A percentile compares a stretch with the other conserved stretches of the same genome.
phyloP scores from a whole-genome alignment of 345 rosid genomes.

The Acer negundo region DNA sequence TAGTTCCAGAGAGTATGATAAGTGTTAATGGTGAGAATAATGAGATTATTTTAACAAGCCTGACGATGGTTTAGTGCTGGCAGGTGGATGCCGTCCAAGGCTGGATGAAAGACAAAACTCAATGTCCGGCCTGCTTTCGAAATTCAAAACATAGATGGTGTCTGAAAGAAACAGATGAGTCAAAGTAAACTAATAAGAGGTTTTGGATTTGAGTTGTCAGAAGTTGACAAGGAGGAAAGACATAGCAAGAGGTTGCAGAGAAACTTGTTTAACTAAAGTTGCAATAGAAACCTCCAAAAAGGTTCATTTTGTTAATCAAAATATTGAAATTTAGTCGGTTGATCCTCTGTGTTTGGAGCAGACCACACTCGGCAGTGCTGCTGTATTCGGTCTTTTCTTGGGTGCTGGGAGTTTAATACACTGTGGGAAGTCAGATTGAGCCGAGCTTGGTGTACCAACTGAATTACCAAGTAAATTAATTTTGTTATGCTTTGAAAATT shows the following conservation, averaged over 20 bases:
- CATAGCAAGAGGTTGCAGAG: slow-evolving; percentile 7
- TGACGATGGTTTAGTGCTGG: not conserved
- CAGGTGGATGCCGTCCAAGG: slow-evolving; percentile 11
- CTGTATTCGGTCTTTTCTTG: slow-evolving; percentile 90
- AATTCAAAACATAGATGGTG: not conserved
- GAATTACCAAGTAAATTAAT: slow-evolving; percentile 1
- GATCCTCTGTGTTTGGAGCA: slow-evolving; percentile 50
- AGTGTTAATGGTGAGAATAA: not conserved
- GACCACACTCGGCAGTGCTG: slow-evolving; percentile 87
- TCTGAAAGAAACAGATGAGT: not conserved
- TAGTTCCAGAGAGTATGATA: no score
- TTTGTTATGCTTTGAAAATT: not conserved
- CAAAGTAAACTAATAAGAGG: not conserved
- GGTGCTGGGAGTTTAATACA: slow-evolving; percentile 55
- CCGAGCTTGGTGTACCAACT: not conserved
- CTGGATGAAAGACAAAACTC: not conserved
- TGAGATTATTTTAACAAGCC: not conserved
- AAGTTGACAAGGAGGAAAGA: slow-evolving; percentile 24
- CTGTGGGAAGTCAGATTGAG: not conserved
- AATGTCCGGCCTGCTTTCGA: slow-evolving; percentile 16
- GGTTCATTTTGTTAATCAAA: not conserved
- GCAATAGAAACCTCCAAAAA: slow-evolving; percentile 11
- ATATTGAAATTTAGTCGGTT: not conserved
- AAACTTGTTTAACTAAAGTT: slow-evolving; percentile 5
- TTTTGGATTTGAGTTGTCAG: not conserved